Conservation (phyloP, 805 yeast genomes). For the Lipomyces spencermartinsiae region DNA sequence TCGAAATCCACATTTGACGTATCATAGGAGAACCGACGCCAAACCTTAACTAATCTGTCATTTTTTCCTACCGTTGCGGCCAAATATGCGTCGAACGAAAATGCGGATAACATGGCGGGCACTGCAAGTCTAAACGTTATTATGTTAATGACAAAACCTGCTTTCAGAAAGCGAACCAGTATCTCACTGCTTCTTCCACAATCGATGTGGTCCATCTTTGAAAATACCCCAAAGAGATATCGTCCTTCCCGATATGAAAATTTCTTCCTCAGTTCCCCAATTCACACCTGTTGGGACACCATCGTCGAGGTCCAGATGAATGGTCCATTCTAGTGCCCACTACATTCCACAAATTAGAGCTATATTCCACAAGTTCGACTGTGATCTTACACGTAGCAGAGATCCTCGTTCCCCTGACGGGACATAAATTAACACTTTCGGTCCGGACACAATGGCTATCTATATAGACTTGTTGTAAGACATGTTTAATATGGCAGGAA, state of each 20-base stretch:
- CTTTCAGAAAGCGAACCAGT: neutral
- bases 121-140: slow-evolving; percentile 64
- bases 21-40: slow-evolving; percentile 77
- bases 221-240: slow-evolving; percentile 35
- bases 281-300: slow-evolving; percentile 33
- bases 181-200: slow-evolving; percentile 34
- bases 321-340: slow-evolving; percentile 35
- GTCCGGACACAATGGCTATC: slow-evolving; percentile 40
- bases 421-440: slow-evolving; percentile 30
- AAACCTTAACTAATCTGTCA: slow-evolving; percentile 74
- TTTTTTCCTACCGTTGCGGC: slow-evolving; percentile 68
- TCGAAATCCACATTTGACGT: slow-evolving; percentile 66
- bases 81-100: slow-evolving; percentile 71
- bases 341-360: slow-evolving; percentile 7
- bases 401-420: slow-evolving; percentile 25
- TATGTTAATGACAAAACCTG: neutral
- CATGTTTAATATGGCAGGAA: neutral
- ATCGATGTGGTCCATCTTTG: slow-evolving; percentile 26
- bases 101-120: slow-evolving; percentile 62
- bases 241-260: slow-evolving; percentile 34
- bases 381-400: slow-evolving; percentile 18
- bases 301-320: slow-evolving; percentile 34
- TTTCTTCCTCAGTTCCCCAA: slow-evolving; percentile 36
- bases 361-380: neutral
- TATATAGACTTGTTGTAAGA: neutral